phyloP scores from a whole-genome alignment of 2,329 filamentous ascomycete species.

The Aspergillus novofumigatus region DNA sequence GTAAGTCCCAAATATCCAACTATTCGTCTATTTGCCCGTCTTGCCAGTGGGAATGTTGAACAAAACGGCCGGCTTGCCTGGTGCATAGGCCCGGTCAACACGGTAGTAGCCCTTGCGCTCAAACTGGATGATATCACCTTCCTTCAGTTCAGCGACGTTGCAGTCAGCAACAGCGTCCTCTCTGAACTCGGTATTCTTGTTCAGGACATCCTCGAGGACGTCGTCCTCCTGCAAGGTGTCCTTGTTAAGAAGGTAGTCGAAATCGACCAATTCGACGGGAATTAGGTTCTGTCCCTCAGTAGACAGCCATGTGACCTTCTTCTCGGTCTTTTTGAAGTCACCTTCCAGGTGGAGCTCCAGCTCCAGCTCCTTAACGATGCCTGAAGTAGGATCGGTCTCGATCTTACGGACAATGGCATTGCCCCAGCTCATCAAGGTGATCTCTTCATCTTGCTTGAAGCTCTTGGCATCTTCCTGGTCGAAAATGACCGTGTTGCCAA shows the following conservation, averaged over 20 bases:
- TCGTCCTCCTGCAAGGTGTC: slow-evolving; percentile 90
- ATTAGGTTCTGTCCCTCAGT: slow-evolving; percentile 71
- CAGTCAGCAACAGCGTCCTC: slow-evolving; percentile 74
- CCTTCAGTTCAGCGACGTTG: slow-evolving; percentile 73
- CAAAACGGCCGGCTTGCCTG: slow-evolving; percentile 58
- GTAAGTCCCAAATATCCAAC: neutral
- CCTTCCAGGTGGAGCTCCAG: slow-evolving; percentile 87
- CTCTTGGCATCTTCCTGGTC: slow-evolving; percentile 82
- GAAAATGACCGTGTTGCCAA: slow-evolving; percentile 69
- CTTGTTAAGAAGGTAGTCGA: slow-evolving; percentile 93
- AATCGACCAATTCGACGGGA: slow-evolving; percentile 83
- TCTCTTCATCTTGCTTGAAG: slow-evolving; percentile 82
- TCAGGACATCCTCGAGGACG: slow-evolving; percentile 77
- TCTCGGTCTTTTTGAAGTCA: slow-evolving; percentile 90
- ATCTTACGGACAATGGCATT: slow-evolving; percentile 50
- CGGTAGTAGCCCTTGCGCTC: slow-evolving; percentile 91
- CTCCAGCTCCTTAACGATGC: slow-evolving; percentile 65
- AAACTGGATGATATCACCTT: slow-evolving; percentile 89
- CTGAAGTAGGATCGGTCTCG: slow-evolving; percentile 45
- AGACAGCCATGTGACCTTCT: slow-evolving; percentile 94
- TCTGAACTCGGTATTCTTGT: slow-evolving; percentile 67
- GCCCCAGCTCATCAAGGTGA: slow-evolving; percentile 96
- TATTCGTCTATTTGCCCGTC: slow-evolving; percentile 28
- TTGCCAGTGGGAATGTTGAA: slow-evolving; percentile 70
- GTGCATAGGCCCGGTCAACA: slow-evolving; percentile 63